A percentile compares a stretch with the other conserved stretches of the same genome.
Evolutionary conservation across 2,329 filamentous ascomycete genomes (phyloP).

Genomic region (Dothidotthia symphoricarpi): DNA sequence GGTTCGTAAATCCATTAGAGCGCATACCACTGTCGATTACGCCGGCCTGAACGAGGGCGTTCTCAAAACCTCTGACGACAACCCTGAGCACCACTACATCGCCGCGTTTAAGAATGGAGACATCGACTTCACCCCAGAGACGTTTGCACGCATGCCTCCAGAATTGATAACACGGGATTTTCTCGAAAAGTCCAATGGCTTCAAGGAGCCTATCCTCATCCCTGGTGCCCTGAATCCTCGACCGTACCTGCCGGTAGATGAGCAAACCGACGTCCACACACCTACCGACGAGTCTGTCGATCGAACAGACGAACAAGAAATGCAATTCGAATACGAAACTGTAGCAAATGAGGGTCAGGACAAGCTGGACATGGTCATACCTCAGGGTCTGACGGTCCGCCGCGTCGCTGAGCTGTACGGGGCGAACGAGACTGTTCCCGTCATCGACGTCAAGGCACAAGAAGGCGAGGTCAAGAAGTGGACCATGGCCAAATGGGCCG

Average conservation of each 20-base stretch:
- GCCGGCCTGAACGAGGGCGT: slow-evolving; percentile 66
- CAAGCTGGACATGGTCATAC: slow-evolving; percentile 66
- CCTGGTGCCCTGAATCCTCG: slow-evolving; percentile 61
- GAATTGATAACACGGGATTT: slow-evolving; percentile 63
- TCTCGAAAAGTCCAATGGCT: slow-evolving; percentile 62
- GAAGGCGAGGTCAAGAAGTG: slow-evolving; percentile 64
- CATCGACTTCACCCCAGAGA: slow-evolving; percentile 60
- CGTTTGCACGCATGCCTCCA: slow-evolving; percentile 62
- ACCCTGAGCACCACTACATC: slow-evolving; percentile 66
- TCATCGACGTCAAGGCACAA: slow-evolving; percentile 69
- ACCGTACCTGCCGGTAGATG: slow-evolving; percentile 26
- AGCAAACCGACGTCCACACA: slow-evolving; percentile 2
- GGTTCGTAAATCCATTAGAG: slow-evolving; percentile 64
- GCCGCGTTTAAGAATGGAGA: slow-evolving; percentile 65
- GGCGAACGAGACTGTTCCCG: slow-evolving; percentile 60
- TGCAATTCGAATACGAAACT: slow-evolving; percentile 50
- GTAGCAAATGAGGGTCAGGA: slow-evolving; percentile 62
- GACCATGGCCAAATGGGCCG: slow-evolving; percentile 65
- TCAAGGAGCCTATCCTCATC: slow-evolving; percentile 66
- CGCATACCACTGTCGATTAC: slow-evolving; percentile 66
- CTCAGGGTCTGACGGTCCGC: slow-evolving; percentile 61
- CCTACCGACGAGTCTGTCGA: not conserved
- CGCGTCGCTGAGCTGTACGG: slow-evolving; percentile 64
- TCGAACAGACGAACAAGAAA: slow-evolving; percentile 4
- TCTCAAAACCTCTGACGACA: slow-evolving; percentile 63